Evolutionary conservation across 2,329 filamentous ascomycete species (phyloP).

Genomic region (Nemania sp.): DNA sequence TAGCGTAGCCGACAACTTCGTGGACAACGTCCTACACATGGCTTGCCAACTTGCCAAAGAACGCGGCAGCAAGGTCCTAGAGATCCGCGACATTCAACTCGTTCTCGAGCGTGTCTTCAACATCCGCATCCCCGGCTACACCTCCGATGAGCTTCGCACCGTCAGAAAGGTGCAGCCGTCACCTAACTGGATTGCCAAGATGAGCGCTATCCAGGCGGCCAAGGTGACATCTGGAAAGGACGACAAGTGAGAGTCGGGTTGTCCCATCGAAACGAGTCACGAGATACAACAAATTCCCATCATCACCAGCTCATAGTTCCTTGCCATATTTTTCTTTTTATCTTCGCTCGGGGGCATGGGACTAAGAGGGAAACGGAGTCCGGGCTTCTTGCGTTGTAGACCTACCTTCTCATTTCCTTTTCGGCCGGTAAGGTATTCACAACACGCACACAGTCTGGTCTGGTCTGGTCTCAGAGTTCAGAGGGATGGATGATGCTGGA

Average conservation of each 20-base stretch:
- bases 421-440: neutral
- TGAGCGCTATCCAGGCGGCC: slow-evolving; percentile 93
- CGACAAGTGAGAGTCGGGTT: slow-evolving; percentile 47
- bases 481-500: slow-evolving; percentile 1
- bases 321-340: neutral
- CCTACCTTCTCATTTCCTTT: too few relatives aligned
- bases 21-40: slow-evolving; percentile 84
- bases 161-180: slow-evolving; percentile 92
- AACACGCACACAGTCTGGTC: neutral
- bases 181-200: slow-evolving; percentile 90
- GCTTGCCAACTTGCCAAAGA: slow-evolving; percentile 94
- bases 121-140: slow-evolving; percentile 91
- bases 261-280: neutral
- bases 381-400: neutral
- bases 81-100: slow-evolving; percentile 84
- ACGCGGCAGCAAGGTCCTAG: slow-evolving; percentile 85
- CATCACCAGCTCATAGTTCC: too few relatives aligned
- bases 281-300: too few relatives aligned
- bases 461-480: slow-evolving; percentile 13
- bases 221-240: slow-evolving; percentile 74
- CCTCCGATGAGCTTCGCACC: slow-evolving; percentile 89
- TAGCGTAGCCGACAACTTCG: slow-evolving; percentile 88
- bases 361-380: slow-evolving; percentile 1
- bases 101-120: slow-evolving; percentile 85
- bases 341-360: neutral